Evolutionary conservation across 768 basidiomycete genomes (phyloP), one percentile per base, ranked within the genome.

Genomic region (Butyriboletus loyo): DNA sequence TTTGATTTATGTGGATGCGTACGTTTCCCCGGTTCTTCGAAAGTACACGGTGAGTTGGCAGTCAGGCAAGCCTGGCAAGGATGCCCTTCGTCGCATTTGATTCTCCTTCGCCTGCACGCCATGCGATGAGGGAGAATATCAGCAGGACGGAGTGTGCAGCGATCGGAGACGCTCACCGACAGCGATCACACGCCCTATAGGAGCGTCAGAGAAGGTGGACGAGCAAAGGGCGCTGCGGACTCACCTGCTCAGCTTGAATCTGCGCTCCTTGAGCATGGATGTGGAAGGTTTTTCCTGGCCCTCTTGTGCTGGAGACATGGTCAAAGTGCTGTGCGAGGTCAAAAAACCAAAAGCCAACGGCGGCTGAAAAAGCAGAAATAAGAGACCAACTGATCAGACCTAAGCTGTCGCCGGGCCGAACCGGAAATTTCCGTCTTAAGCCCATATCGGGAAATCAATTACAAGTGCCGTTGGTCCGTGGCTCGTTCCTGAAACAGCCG

Each of bases 1-100:
- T 90, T 92, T 61, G 90, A 92, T 72, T 91, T 92, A 71, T 92
- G 89, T 32, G 89, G 87, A 64, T 91, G 88, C 1, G 85, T 86
- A 52, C 89, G 76, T 73, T 92, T 92, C 3, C 89, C 88, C 3
- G 88, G 86, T 69, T 92, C 90, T 68, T 92, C 90, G 62, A 92
- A 92, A 0, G 90, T 92, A 58, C 90, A 92, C 8, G 86, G 73
- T 3, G 89, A 89, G 62, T 79, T 87, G 11, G 89, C 87, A 7
- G 86, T 85, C n/a, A 91, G 70, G 68, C 90, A 92, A 13, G 89
- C 88, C 71, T 92, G 88, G 68, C 89, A 92, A 31, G 90, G 90
- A 64, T 91, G 89, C 0, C 90, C 90, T 66, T 92, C 90, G 60
- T 92, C 90, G 64, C 90, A 92, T 62, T 89, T 89, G 66, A 92